Evolutionary conservation across 2,329 filamentous ascomycete genomes (phyloP).

Genomic region (Berkeleyomyces rouxiae): DNA sequence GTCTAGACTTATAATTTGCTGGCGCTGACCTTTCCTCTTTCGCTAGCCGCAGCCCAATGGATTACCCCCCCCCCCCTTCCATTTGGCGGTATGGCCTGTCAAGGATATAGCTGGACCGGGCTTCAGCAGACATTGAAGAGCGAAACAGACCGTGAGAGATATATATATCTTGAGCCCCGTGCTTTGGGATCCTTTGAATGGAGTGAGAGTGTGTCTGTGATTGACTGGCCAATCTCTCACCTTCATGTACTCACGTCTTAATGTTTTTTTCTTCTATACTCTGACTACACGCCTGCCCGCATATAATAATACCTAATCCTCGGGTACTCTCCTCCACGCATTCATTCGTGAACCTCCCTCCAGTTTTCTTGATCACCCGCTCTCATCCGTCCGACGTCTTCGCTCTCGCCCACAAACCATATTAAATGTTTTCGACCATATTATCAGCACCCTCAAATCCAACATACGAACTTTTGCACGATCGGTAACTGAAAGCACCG

Average conservation of each 20-base stretch:
- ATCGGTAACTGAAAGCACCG: background rate
- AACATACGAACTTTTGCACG: background rate
- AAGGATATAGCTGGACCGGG: slow-evolving; percentile 1
- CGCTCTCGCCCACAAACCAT: background rate
- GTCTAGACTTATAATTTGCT: background rate
- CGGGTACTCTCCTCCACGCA: background rate
- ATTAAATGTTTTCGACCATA: slow-evolving; percentile 7
- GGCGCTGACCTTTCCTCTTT: background rate
- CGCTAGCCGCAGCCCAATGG: background rate
- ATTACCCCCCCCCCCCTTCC: background rate
- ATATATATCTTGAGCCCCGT: background rate
- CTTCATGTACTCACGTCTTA: background rate
- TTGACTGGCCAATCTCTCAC: background rate
- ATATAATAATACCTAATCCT: background rate
- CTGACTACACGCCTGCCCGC: background rate
- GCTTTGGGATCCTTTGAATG: background rate
- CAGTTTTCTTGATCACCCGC: background rate
- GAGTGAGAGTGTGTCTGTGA: background rate
- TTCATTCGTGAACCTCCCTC: background rate
- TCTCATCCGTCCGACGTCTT: background rate
- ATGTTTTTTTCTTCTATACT: background rate
- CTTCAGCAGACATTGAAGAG: background rate
- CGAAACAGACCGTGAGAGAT: background rate
- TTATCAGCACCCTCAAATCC: background rate
- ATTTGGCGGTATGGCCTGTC: background rate